Conservation (phyloP, 2,329 filamentous ascomycete species). For the Coniella lustricola region DNA sequence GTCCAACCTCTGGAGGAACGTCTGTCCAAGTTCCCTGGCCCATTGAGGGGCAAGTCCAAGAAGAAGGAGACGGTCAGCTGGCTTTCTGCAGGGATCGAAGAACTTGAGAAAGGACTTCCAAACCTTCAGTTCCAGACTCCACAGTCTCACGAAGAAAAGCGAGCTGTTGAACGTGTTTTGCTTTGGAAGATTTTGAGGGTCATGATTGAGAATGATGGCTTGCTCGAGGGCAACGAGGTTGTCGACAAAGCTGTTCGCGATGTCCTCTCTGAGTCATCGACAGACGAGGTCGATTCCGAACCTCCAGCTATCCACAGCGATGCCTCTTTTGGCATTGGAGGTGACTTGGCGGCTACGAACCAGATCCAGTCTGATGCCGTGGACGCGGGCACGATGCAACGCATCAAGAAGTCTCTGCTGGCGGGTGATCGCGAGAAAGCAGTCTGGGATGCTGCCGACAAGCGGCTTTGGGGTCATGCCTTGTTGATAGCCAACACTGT, state of each 20-base stretch:
- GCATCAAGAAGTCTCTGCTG: conserved; percentile 66
- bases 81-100: conserved; percentile 70
- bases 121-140: conserved; percentile 42
- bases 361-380: conserved; percentile 48
- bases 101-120: conserved; percentile 55
- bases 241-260: conserved; percentile 70
- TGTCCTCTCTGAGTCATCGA: conserved; percentile 58
- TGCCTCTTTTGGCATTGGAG: conserved; percentile 16
- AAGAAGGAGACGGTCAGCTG: conserved; percentile 88
- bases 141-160: conserved; percentile 57
- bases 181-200: conserved; percentile 81
- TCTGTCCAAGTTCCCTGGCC: conserved; percentile 79
- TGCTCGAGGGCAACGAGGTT: conserved; percentile 63
- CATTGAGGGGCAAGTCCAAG: conserved; percentile 81
- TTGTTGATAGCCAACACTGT: conserved; percentile 77
- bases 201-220: conserved; percentile 80
- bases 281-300: conserved; percentile 22
- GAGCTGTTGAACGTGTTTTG: conserved; percentile 69
- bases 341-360: conserved; percentile 20
- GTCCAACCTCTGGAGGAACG: conserved; percentile 64
- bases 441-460: conserved; percentile 88
- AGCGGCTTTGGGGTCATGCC: conserved; percentile 91
- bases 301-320: conserved; percentile 19
- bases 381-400: conserved; percentile 62
- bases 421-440: conserved; percentile 83